Base-by-base conservation (phyloP, 805 yeast genomes). In the Pichia kluyveri region DNA sequence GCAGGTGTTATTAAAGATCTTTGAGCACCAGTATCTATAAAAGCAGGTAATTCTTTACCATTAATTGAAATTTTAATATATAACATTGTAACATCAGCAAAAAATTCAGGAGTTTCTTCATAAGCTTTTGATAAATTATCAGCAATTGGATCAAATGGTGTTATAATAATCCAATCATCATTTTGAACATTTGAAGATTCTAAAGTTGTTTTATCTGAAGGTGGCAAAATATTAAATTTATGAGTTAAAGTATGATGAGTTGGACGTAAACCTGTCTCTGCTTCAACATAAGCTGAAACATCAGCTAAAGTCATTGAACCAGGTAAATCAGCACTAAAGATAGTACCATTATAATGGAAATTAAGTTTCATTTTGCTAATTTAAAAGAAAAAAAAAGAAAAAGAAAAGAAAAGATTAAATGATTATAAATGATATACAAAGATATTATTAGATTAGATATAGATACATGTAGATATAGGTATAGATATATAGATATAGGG, bases 1-100 rank as follows among this genome's bases (percentile, higher is more conserved):
- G 71, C 69, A 1, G 95, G 85, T 32, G 89, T 80, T 59, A 93
- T 79, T 39, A 93, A 82, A 0, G 99, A 89, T 30, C 79, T 71
- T 63, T 89, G 96, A 0, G 99, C 98, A 2, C 99, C 99, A 0
- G 97, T 80, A 62, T 93, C 99, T 6, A 93, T 95, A 69, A 93
- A 88, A 0, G 98, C 98, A 61, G 86, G 86, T 3, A 89, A 83
- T 23, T 82, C 80, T 42, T 74, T 71, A 1, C 93, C 91, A 58
- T 93, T 90, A 37, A 91, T 83, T 54, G 79, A 82, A 39, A 88
- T 72, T 48, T 80, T 73, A 15, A 93, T 80, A 65, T 83, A 91
- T 38, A 93, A 73, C 96, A 93, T 89, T 32, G 77, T 77, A 4
- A 91, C 95, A n/a, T 55, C 49, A 0, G 89, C 82, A 67, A 93